Base-by-base conservation (phyloP, 2,329 filamentous ascomycete genomes). In the Pseudocercospora fuligena region DNA sequence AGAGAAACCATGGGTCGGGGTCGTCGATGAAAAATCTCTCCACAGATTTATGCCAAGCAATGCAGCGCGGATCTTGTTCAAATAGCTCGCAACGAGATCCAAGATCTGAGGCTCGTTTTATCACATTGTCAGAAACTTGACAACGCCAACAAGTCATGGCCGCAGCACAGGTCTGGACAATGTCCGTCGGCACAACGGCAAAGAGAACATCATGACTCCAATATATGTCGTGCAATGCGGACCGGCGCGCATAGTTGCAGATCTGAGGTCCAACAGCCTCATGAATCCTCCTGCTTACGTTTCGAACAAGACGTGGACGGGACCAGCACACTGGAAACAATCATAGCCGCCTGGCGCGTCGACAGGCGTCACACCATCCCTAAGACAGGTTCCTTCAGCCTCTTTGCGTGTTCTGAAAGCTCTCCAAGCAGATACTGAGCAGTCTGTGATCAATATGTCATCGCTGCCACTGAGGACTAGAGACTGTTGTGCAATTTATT, bases 221-320 rank as follows among this genome's bases (percentile, higher is more conserved):
- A 43, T 9, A 36, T 59, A 36, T 27, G 33, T 47, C 58, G 58
- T 49, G 58, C 36, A 29, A 57, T 29, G n/a, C 58, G 36, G 58
- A 21, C 43, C 57, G 57, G 33, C 57, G 23, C 57, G 57, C 29
- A 31, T 47, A 25, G 33, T 47, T 58, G 54, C 54, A 19, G 25
- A 58, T 58, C 54, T 40, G 27, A 40, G 29, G 56, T 49, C 40
- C 58, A 40, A 57, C 53, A 57, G 27, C 53, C 53, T 57, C 53
- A n/a, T 36, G 23, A 53, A 27, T 31, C 51, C 25, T 23, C 25
- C 25, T 54, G 51, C 51, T 27, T 54, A 49, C 46, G 19, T 54
- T 40, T n/a, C 16, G 16, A 14, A 21, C 19, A 9, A 49, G n/a
- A 21, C 46, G 14, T 54, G 23, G 9, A 9, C 14, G 49, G 49